phyloP scores from a whole-genome alignment of 805 yeast genomes.

The Huiozyma naganishii region DNA sequence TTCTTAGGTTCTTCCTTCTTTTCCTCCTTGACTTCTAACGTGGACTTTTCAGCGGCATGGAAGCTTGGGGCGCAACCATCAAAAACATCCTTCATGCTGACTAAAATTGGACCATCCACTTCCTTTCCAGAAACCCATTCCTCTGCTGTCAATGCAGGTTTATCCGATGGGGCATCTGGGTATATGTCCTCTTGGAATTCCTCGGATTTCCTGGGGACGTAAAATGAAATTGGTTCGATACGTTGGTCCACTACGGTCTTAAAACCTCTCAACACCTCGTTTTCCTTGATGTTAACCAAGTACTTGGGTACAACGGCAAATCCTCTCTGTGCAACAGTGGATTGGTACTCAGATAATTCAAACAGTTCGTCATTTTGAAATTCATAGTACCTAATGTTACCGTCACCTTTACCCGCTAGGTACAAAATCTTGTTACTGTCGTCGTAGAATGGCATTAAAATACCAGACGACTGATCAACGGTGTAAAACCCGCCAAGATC shows the following conservation, averaged over 20 bases:
- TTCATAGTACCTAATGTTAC: constrained; percentile 90
- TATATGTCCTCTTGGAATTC: constrained; percentile 86
- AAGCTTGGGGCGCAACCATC: constrained; percentile 59
- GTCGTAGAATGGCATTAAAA: constrained; percentile 85
- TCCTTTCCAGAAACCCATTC: constrained; percentile 76
- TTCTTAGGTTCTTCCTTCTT: constrained; percentile 5
- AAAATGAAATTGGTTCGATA: constrained; percentile 85
- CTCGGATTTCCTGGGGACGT: constrained; percentile 90
- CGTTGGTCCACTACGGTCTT: constrained; percentile 79
- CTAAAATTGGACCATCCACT: constrained; percentile 71
- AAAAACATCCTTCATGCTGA: constrained; percentile 64
- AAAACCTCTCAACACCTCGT: constrained; percentile 72
- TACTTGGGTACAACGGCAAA: constrained; percentile 83
- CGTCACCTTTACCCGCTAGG: constrained; percentile 96
- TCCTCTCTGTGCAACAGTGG: constrained; percentile 93
- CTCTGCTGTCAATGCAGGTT: constrained; percentile 66
- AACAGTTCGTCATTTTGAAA: constrained; percentile 72
- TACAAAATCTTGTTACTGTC: constrained; percentile 69
- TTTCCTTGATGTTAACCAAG: constrained; percentile 65
- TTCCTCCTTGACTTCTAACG: constrained; percentile 9
- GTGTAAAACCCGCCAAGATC: constrained; percentile 83
- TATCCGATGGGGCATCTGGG: constrained; percentile 77
- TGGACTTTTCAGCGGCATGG: constrained; percentile 20
- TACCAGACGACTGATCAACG: constrained; percentile 87
- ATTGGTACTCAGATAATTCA: constrained; percentile 80